phyloP scores from a whole-genome alignment of 2,329 filamentous ascomycete species.

The Monosporascus sp. region DNA sequence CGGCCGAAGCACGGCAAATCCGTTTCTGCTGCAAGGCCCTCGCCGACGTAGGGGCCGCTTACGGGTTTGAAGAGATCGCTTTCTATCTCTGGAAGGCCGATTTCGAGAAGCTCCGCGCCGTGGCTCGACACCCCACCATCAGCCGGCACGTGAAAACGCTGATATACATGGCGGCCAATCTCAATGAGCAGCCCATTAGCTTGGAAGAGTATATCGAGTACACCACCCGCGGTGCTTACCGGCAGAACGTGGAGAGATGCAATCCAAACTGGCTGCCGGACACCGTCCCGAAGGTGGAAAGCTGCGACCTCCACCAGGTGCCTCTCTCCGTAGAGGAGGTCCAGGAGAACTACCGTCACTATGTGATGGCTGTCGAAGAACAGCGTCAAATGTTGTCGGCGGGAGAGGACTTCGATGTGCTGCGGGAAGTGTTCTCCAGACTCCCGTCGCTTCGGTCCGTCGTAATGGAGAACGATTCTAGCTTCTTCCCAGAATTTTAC shows the following conservation, averaged over 20 bases:
- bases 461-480: background rate
- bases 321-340: constrained; percentile 1
- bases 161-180: constrained; percentile 1
- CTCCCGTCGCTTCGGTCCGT: constrained; percentile 1
- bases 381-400: constrained; percentile 2
- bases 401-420: constrained; percentile 1
- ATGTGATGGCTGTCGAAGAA: background rate
- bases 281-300: background rate
- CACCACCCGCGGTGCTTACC: background rate
- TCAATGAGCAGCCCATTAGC: background rate
- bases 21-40: constrained; percentile 6
- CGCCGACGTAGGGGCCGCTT: constrained; percentile 2
- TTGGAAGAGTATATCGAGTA: background rate
- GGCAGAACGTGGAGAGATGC: background rate
- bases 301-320: background rate
- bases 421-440: constrained; percentile 3
- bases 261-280: constrained; percentile 1
- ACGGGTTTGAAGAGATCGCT: constrained; percentile 1
- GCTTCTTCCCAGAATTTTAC: background rate
- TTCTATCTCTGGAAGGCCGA: constrained; percentile 1
- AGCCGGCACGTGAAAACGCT: constrained; percentile 4
- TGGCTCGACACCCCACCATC: constrained; percentile 6
- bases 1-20: constrained; percentile 3
- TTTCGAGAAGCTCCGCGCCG: constrained; percentile 2
- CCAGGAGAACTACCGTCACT: constrained; percentile 3